Conservation (phyloP, 2,329 filamentous ascomycete species). For the Cordyceps tenuipes region DNA sequence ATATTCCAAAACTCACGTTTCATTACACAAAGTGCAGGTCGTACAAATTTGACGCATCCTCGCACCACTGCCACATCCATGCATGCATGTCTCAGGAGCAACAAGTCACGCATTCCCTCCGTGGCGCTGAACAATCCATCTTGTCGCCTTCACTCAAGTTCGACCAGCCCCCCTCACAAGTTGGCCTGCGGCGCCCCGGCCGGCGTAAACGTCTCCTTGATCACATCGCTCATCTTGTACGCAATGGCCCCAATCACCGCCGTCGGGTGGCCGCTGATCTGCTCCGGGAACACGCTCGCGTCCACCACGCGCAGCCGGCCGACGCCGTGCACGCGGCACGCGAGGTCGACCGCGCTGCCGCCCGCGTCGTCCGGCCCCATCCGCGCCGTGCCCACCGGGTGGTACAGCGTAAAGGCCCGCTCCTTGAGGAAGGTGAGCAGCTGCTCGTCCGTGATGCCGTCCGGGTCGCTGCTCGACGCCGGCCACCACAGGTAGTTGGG, state of each 20-base stretch:
- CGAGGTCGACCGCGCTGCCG: constrained; percentile 32
- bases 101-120: neutral
- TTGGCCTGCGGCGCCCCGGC: neutral
- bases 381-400: constrained; percentile 16
- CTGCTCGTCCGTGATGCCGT: constrained; percentile 16
- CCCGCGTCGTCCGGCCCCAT: constrained; percentile 13
- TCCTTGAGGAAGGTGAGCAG: constrained; percentile 14
- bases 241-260: constrained; percentile 17
- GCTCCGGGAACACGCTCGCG: constrained; percentile 43
- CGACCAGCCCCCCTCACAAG: neutral
- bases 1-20: too few relatives aligned
- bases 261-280: constrained; percentile 17
- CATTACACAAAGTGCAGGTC: neutral
- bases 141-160: neutral
- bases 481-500: constrained; percentile 16
- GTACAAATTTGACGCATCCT: neutral
- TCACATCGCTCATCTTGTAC: constrained; percentile 15
- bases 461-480: constrained; percentile 14
- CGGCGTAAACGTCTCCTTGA: constrained; percentile 7
- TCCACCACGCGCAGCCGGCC: constrained; percentile 48
- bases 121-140: neutral
- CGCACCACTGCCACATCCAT: too few relatives aligned
- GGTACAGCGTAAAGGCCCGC: constrained; percentile 16
- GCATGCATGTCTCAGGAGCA: neutral
- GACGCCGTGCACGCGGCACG: constrained; percentile 46